A percentile compares a stretch with the other conserved stretches of the same genome.
Conservation (phyloP, 352 stramenopile genomes). For the Phytophthora ramorum region DNA sequence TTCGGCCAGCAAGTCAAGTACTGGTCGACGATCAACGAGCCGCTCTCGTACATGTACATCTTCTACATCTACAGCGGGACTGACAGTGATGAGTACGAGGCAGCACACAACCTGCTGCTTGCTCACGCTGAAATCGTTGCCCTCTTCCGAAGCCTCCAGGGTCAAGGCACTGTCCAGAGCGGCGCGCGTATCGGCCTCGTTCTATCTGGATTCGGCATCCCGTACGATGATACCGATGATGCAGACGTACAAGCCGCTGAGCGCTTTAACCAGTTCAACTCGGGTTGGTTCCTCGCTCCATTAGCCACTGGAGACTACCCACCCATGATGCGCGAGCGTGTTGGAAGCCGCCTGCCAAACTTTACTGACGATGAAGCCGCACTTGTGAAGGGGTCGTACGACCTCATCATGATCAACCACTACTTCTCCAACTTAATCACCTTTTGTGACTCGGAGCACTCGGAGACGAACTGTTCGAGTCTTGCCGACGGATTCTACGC, state of each 20-base stretch:
- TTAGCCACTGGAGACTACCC: conserved; percentile 93
- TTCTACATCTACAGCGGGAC: conserved; percentile 79
- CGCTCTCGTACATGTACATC: conserved; percentile 82
- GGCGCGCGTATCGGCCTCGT: conserved; percentile 91
- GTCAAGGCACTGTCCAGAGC: conserved; percentile 29
- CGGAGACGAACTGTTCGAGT: conserved; percentile 42
- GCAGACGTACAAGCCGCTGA: conserved; percentile 67
- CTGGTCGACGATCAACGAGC: conserved; percentile 97
- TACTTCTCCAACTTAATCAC: conserved; percentile 80
- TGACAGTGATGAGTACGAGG: conserved; percentile 51
- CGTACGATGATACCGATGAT: conserved; percentile 65
- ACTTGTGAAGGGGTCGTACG: conserved; percentile 83
- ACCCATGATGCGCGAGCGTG: conserved; percentile 84
- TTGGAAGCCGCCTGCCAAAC: conserved; percentile 77
- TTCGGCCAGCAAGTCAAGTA: conserved; percentile 93
- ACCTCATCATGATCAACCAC: conserved; percentile 97
- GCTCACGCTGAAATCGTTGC: conserved; percentile 89
- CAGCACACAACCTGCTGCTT: conserved; percentile 90
- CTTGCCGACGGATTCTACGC: conserved; percentile 42
- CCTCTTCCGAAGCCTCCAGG: conserved; percentile 87
- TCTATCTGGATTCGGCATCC: conserved; percentile 86
- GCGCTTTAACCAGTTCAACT: conserved; percentile 88
- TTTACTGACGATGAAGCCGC: conserved; percentile 87
- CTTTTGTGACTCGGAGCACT: conserved; percentile 50
- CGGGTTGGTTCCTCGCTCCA: conserved; percentile 93